Evolutionary conservation across 352 stramenopile species (phyloP).

Genomic region (Peronospora belbahrii): DNA sequence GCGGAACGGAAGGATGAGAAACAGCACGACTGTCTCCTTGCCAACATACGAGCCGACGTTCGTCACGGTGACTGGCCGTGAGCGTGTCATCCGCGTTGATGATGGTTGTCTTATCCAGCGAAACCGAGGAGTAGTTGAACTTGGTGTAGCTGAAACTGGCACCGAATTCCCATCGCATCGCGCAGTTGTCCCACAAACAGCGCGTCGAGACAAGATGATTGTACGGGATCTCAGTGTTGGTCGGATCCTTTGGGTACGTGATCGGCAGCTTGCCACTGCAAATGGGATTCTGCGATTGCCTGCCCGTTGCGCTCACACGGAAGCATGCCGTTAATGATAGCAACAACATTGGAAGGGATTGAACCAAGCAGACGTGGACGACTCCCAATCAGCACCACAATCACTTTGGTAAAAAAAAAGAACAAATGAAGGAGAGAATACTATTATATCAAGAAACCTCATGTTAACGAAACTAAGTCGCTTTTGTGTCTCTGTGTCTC

Average conservation of each 20-base stretch:
- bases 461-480: too few species aligned
- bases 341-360: slow-evolving; percentile 37
- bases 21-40: slow-evolving; percentile 71
- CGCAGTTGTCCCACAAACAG: slow-evolving; percentile 37
- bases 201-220: slow-evolving; percentile 47
- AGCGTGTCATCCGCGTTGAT: slow-evolving; percentile 13
- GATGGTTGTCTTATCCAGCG: slow-evolving; percentile 24
- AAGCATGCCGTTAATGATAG: slow-evolving; percentile 63
- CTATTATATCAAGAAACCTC: too few species aligned
- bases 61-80: slow-evolving; percentile 45
- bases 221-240: slow-evolving; percentile 53
- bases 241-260: slow-evolving; percentile 61
- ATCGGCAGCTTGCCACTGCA: slow-evolving; percentile 73
- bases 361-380: slow-evolving; percentile 62
- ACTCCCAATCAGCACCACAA: slow-evolving; percentile 65
- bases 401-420: too few species aligned
- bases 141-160: slow-evolving; percentile 63
- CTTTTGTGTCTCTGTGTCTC: too few species aligned
- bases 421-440: too few species aligned
- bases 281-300: slow-evolving; percentile 77
- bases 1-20: slow-evolving; percentile 57
- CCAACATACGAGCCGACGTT: slow-evolving; percentile 45
- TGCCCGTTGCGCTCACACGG: slow-evolving; percentile 62
- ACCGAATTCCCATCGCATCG: slow-evolving; percentile 62
- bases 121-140: slow-evolving; percentile 47